phyloP scores from a whole-genome alignment of 2,329 filamentous ascomycete genomes.

The Cladosporium sp. region DNA sequence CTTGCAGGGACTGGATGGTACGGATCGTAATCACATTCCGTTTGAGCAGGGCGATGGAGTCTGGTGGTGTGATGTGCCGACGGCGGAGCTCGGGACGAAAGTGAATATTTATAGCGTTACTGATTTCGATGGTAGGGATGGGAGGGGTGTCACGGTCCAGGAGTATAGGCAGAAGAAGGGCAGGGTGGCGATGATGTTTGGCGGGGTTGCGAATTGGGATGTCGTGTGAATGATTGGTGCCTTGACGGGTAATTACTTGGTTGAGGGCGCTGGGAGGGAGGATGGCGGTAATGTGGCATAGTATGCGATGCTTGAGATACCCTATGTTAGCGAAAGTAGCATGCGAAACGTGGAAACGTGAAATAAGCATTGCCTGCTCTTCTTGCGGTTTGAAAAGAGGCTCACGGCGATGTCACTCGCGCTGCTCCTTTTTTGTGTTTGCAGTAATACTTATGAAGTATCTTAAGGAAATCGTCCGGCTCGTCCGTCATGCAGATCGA shows the following conservation, averaged over 20 bases:
- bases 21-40: slow-evolving; percentile 63
- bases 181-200: slow-evolving; percentile 46
- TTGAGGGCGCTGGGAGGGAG: not conserved
- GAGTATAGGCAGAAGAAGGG: slow-evolving; percentile 48
- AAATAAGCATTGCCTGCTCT: too few relatives aligned
- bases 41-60: slow-evolving; percentile 71
- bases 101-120: slow-evolving; percentile 62
- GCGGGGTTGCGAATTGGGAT: slow-evolving; percentile 50
- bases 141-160: slow-evolving; percentile 47
- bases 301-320: not conserved
- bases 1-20: slow-evolving; percentile 62
- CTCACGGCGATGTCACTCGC: not conserved
- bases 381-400: not conserved
- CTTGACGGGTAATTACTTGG: not conserved
- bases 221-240: not conserved
- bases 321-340: not conserved
- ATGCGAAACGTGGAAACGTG: not conserved
- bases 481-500: not conserved
- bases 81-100: slow-evolving; percentile 62
- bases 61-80: slow-evolving; percentile 73
- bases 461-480: slow-evolving; percentile 7
- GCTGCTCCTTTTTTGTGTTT: slow-evolving; percentile 1
- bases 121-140: slow-evolving; percentile 47
- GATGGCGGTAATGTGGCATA: not conserved
- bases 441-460: slow-evolving; percentile 14